Evolutionary conservation across 805 yeast genomes (phyloP), one percentile per base, ranked within the genome.

Genomic region (Wickerhamiella occidentalis): DNA sequence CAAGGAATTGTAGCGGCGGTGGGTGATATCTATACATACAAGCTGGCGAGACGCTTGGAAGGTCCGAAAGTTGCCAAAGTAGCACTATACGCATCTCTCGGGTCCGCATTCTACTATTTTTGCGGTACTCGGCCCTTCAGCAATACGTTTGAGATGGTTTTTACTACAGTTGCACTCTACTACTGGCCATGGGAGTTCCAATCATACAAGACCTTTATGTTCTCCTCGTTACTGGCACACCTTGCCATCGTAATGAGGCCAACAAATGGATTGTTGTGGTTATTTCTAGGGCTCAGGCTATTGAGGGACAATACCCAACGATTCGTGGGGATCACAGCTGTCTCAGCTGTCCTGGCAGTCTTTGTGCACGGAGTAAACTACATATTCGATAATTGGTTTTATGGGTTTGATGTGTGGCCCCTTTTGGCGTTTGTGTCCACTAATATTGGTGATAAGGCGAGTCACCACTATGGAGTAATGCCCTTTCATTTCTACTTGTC

Each of bases 401-500:
- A 85, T 61, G 72, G 74, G 0, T 53, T 64, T 23, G 33, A 45
- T 13, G 56, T 54, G 7, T 56, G 59, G 40, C 51, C 51, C 3
- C 33, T 44, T 15, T 17, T 7, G 35, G 25, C 40, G n/a, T 49
- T 49, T 38, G 26, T 49, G 9, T 13, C 23, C 13, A 13, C 48
- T 7, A 49, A 49, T 40, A 29, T 49, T 13, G 51, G 51, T 12
- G 47, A 48, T 2, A 35, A 44, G 23, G 51, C 30, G n/a, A 49
- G 51, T 45, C 51, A 49, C 17, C 30, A 43, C 58, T 92, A 92
- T 64, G 99, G 99, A 0, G 68, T 72, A 0, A 79, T 92, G 17
- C 82, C 94, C 17, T 74, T 86, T 79, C 84, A 82, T 61, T 92
- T 88, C 67, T 92, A 92, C 64, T 33, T 90, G 2, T 62, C 75